Conservation (phyloP, 192 early-diverging fungal genomes). For the Rhizoclosmatium sp. region DNA sequence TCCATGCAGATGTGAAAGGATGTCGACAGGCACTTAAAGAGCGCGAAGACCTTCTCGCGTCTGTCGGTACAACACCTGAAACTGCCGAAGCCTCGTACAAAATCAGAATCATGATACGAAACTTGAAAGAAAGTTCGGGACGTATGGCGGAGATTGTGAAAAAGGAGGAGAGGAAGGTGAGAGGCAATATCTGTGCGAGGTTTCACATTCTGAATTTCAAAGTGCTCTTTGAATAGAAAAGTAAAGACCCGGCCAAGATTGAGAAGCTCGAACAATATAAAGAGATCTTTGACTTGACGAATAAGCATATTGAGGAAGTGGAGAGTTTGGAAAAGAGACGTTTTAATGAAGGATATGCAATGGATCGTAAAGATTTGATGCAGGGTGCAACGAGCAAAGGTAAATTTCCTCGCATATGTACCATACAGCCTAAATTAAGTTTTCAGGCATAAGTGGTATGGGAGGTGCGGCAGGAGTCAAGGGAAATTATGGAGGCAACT, state of each 20-base stretch:
- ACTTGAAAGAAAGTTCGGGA: conserved; percentile 51
- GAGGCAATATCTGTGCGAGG: not conserved
- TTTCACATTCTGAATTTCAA: not conserved
- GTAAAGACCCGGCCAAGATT: conserved; percentile 48
- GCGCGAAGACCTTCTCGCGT: conserved; percentile 52
- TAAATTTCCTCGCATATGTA: not conserved
- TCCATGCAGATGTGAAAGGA: conserved; percentile 57
- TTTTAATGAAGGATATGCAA: conserved; percentile 54
- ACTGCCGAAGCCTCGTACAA: conserved; percentile 66
- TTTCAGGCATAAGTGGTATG: conserved; percentile 34
- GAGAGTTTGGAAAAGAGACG: conserved; percentile 66
- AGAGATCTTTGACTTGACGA: conserved; percentile 61
- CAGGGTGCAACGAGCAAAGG: conserved; percentile 43
- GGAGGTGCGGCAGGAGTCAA: conserved; percentile 25
- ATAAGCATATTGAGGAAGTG: conserved; percentile 65
- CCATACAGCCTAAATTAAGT: not conserved
- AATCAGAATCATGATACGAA: conserved; percentile 60
- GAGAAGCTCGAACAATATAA: conserved; percentile 53
- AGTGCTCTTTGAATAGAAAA: conserved; percentile 38
- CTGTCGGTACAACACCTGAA: conserved; percentile 63
- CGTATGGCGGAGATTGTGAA: conserved; percentile 54
- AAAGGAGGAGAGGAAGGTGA: conserved; percentile 66
- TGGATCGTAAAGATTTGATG: conserved; percentile 57
- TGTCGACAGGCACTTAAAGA: conserved; percentile 61
- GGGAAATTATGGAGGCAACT: conserved; percentile 41